These are phyloP conservation scores for Aeminium ludgeri DNA, from an alignment of 495 filamentous ascomycete genomes.

Conservation along the genomic window DNA sequence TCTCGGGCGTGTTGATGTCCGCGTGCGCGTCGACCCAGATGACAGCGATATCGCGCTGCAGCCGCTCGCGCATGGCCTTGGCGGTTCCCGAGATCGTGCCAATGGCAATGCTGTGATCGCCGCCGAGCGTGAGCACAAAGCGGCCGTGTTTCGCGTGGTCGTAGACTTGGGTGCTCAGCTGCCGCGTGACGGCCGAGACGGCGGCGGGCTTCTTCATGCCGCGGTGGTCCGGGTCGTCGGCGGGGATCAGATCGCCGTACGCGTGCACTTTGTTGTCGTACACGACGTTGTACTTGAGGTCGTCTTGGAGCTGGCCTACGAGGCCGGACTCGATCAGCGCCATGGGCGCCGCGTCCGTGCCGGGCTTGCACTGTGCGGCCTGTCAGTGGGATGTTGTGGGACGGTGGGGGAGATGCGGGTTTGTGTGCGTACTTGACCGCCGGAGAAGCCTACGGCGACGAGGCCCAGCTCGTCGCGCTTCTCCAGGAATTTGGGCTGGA, in stretches of 20 bases:
- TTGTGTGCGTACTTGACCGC: slow-evolving; percentile 64
- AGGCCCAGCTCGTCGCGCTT: slow-evolving; percentile 66
- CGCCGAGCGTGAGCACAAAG: slow-evolving; percentile 81
- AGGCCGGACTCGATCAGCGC: slow-evolving; percentile 83
- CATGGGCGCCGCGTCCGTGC: slow-evolving; percentile 82
- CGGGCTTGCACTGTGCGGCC: slow-evolving; percentile 56
- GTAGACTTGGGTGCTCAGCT: slow-evolving; percentile 73
- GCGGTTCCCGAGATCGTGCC: slow-evolving; percentile 74
- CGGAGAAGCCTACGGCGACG: slow-evolving; percentile 91
- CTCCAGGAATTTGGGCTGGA: slow-evolving; percentile 67
- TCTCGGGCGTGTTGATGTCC: slow-evolving; percentile 93
- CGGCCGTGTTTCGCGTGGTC: slow-evolving; percentile 68
- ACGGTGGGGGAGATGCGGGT: background rate
- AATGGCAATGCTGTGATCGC: slow-evolving; percentile 93
- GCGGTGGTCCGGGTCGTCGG: slow-evolving; percentile 57
- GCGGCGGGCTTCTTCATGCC: slow-evolving; percentile 85
- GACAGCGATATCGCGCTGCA: slow-evolving; percentile 67
- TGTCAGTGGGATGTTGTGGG: background rate
- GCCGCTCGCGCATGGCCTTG: slow-evolving; percentile 66
- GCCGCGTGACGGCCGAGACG: slow-evolving; percentile 72
- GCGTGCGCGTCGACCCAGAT: slow-evolving; percentile 99
- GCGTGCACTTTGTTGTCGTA: slow-evolving; percentile 71
- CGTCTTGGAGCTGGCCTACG: slow-evolving; percentile 62
- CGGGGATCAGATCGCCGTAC: slow-evolving; percentile 62
- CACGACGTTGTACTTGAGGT: slow-evolving; percentile 74